Evolutionary conservation across 2,329 filamentous ascomycete species (phyloP).

Genomic region (Ophiostoma populinum): DNA sequence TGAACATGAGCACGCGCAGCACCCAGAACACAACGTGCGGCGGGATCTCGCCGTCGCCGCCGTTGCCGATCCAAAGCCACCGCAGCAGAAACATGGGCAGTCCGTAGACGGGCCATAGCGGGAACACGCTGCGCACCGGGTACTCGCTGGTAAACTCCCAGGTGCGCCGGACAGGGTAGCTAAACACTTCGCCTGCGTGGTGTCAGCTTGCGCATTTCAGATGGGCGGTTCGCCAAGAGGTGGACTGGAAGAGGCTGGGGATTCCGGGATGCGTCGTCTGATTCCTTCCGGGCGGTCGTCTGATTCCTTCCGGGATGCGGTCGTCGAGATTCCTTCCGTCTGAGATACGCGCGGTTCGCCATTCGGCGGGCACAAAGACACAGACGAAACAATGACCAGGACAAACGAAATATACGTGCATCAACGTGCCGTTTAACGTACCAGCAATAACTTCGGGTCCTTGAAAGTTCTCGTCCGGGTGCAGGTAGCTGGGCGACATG

Average conservation of each 20-base stretch:
- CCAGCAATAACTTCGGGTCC: conserved; percentile 93
- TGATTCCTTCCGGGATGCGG: too few relatives aligned
- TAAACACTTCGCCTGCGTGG: conserved; percentile 66
- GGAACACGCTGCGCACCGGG: conserved; percentile 90
- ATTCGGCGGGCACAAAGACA: too few relatives aligned
- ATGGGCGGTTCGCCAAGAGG: neutral
- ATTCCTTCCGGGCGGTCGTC: too few relatives aligned
- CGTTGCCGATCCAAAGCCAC: conserved; percentile 82
- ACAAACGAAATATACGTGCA: too few relatives aligned
- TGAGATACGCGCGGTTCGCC: too few relatives aligned
- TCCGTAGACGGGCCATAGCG: conserved; percentile 89
- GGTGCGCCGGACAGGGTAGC: conserved; percentile 73
- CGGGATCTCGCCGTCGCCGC: conserved; percentile 56
- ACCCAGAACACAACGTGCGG: conserved; percentile 84
- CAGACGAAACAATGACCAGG: too few relatives aligned
- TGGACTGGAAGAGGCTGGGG: too few relatives aligned
- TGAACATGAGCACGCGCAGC: conserved; percentile 77
- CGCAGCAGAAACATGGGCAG: conserved; percentile 82
- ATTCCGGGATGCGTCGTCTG: too few relatives aligned
- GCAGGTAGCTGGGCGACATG: conserved; percentile 84
- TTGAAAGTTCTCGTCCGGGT: conserved; percentile 98
- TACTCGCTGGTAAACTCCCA: conserved; percentile 89
- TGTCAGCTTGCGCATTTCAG: conserved; percentile 3
- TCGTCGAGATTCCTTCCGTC: too few relatives aligned
- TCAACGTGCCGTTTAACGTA: conserved; percentile 31